phyloP scores from a whole-genome alignment of 208 protist species.

The Histomonas meleagridis region DNA sequence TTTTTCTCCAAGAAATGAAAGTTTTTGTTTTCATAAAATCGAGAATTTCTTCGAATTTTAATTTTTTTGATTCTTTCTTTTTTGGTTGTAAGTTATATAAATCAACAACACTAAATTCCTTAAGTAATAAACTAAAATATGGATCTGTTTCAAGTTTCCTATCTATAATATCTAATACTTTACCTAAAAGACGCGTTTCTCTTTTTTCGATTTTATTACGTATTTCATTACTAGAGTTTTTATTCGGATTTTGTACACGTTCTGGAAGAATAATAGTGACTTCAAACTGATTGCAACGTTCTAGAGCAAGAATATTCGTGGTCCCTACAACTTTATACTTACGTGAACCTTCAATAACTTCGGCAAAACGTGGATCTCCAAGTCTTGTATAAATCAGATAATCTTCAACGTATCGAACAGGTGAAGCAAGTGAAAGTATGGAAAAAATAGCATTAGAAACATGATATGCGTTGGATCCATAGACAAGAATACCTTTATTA shows the following conservation, averaged over 20 bases:
- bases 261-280: not conserved
- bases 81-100: not conserved
- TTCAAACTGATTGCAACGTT: not conserved
- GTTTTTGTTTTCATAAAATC: not conserved
- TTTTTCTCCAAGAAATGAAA: constrained; percentile 3
- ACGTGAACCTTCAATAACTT: not conserved
- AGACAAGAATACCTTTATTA: not conserved
- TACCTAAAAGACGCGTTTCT: not conserved
- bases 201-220: not conserved
- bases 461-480: not conserved
- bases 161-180: not conserved
- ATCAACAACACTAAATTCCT: not conserved
- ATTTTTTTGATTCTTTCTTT: not conserved
- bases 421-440: not conserved
- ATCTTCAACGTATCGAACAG: not conserved
- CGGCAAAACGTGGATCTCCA: not conserved
- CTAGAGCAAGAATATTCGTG: not conserved
- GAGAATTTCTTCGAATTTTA: not conserved
- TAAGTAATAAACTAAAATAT: not conserved
- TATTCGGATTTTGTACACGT: no score
- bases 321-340: constrained; percentile 20
- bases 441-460: not conserved
- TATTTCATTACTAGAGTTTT: no score
- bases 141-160: not conserved
- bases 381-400: not conserved